phyloP scores from a whole-genome alignment of 208 protist species.

The Porcisia deanei region DNA sequence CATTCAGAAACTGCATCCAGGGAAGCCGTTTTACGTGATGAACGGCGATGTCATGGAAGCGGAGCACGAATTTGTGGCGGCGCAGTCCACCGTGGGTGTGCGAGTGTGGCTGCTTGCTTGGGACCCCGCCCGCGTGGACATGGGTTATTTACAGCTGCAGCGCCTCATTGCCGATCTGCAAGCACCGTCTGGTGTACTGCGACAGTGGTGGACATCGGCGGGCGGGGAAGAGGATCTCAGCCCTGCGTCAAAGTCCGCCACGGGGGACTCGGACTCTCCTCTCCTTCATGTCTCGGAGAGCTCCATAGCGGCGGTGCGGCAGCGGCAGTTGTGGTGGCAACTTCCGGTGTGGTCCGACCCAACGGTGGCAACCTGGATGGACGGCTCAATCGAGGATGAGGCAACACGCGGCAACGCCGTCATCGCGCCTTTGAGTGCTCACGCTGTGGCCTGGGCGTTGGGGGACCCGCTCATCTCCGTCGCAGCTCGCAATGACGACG shows the following conservation, averaged over 20 bases:
- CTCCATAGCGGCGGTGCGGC: conserved; percentile 64
- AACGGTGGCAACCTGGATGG: conserved; percentile 9
- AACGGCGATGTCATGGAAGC: conserved; percentile 29
- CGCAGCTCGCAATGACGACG: background rate
- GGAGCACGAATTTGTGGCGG: conserved; percentile 20
- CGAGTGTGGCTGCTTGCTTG: conserved; percentile 27
- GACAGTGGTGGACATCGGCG: conserved; percentile 5
- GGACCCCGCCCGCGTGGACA: conserved; percentile 3
- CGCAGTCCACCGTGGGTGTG: conserved; percentile 12
- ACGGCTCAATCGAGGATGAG: background rate
- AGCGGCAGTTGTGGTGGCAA: conserved; percentile 71
- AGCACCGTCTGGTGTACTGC: conserved; percentile 12
- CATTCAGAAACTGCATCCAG: conserved; percentile 35
- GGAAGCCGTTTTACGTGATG: conserved; percentile 56
- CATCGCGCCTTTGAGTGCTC: background rate
- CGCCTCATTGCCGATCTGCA: conserved; percentile 17
- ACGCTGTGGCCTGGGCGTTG: conserved; percentile 15
- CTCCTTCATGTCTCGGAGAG: conserved; percentile 67
- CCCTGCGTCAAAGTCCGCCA: background rate
- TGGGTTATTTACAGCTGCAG: conserved; percentile 16
- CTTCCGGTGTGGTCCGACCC: conserved; percentile 37
- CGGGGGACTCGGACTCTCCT: background rate
- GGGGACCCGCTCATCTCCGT: conserved; percentile 18
- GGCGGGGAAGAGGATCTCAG: background rate
- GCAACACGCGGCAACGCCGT: background rate